phyloP scores from a whole-genome alignment of 1,284 basidiomycete species.

The Phellopilus nigrolimitatus region DNA sequence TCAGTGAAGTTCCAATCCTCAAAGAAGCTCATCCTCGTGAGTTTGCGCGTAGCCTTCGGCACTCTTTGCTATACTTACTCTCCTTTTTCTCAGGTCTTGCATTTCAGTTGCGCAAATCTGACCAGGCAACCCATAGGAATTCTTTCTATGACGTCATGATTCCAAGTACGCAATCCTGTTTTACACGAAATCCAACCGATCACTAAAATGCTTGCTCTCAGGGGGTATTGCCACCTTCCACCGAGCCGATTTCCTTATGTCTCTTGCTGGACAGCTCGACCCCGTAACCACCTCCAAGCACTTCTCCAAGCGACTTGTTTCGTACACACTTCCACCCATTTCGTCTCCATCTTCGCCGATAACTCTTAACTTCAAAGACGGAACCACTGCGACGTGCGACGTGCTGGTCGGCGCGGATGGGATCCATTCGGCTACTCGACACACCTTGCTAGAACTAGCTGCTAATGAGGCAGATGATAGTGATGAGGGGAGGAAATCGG shows the following conservation, averaged over 20 bases:
- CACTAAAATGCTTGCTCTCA: constrained; percentile 22
- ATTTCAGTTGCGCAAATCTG: constrained; percentile 32
- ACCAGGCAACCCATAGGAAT: constrained; percentile 30
- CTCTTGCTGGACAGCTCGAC: constrained; percentile 34
- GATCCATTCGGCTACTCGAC: constrained; percentile 29
- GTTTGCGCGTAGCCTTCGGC: too few species aligned
- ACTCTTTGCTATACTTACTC: too few species aligned
- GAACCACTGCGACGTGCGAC: constrained; percentile 38
- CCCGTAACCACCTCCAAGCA: constrained; percentile 29
- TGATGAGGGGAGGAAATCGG: constrained; percentile 17
- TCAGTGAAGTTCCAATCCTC: too few species aligned
- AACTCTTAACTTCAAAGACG: constrained; percentile 40
- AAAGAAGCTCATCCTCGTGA: too few species aligned
- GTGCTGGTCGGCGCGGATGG: constrained; percentile 50
- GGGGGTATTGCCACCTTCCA: constrained; percentile 37
- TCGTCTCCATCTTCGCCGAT: constrained; percentile 25
- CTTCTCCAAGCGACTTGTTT: constrained; percentile 37
- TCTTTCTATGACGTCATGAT: constrained; percentile 29
- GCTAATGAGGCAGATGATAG: constrained; percentile 14
- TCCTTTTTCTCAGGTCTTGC: constrained; percentile 27
- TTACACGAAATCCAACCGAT: too few species aligned
- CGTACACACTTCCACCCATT: constrained; percentile 30
- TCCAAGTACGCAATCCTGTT: constrained; percentile 32
- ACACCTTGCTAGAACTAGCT: constrained; percentile 3
- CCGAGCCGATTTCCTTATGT: constrained; percentile 40